Conservation (phyloP, 2,329 filamentous ascomycete species). For the Fusarium sp. region DNA sequence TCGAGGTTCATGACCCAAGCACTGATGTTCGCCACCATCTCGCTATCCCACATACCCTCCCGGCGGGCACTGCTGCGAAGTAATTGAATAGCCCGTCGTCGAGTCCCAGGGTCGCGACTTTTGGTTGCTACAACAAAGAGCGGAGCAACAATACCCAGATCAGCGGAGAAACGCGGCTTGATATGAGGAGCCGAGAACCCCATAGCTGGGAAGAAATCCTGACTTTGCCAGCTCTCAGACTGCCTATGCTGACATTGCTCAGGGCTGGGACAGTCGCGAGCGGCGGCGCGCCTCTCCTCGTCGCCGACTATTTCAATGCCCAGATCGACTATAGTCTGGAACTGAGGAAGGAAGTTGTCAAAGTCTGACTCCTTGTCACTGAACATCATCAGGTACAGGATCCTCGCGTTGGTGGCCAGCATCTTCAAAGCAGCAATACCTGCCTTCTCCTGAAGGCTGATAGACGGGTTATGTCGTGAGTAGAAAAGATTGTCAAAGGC, state of each 20-base stretch:
- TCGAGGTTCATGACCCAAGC: conserved; percentile 65
- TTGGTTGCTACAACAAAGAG: conserved; percentile 73
- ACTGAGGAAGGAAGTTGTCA: conserved; percentile 62
- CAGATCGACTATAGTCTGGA: conserved; percentile 64
- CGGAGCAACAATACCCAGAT: conserved; percentile 70
- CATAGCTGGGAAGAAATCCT: conserved; percentile 51
- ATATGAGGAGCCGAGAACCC: conserved; percentile 61
- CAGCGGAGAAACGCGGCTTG: conserved; percentile 70
- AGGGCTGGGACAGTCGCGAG: conserved; percentile 56
- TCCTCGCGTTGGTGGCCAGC: conserved; percentile 65
- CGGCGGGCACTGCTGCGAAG: conserved; percentile 67
- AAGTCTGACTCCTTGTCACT: conserved; percentile 67
- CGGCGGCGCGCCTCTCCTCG: conserved; percentile 61
- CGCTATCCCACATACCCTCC: conserved; percentile 76
- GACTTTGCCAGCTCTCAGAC: conserved; percentile 20
- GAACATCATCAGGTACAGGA: conserved; percentile 69
- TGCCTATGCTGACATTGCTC: conserved; percentile 54
- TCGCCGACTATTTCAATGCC: conserved; percentile 68
- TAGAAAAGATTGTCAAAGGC: conserved; percentile 66
- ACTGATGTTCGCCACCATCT: conserved; percentile 64
- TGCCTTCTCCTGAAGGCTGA: conserved; percentile 64
- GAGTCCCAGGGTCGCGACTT: conserved; percentile 65
- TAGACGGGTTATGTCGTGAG: conserved; percentile 57
- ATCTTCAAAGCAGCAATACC: conserved; percentile 70
- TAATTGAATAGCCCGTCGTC: conserved; percentile 69